phyloP scores from a whole-genome alignment of 1,284 basidiomycete genomes.

The Papiliotrema fonsecae region DNA sequence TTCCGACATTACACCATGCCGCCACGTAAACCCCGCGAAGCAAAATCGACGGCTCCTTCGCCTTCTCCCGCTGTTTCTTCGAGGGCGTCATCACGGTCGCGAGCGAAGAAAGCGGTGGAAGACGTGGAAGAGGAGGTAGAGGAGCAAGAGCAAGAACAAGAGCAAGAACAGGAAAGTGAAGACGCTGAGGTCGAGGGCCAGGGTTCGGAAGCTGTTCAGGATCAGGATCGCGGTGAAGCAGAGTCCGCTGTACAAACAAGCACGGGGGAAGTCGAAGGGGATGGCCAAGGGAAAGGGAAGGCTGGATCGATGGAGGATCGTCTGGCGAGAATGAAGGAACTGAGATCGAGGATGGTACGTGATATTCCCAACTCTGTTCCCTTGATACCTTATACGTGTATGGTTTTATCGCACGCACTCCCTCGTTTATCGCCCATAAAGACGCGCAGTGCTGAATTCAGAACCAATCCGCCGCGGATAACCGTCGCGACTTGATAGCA shows the following conservation, averaged over 20 bases:
- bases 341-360: constrained; percentile 72
- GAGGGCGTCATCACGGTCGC: constrained; percentile 5
- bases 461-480: constrained; percentile 71
- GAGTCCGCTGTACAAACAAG: constrained; percentile 10
- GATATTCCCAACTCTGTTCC: neutral
- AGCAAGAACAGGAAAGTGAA: constrained; percentile 5
- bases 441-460: constrained; percentile 43
- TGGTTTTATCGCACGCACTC: too few relatives aligned
- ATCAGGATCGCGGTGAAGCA: constrained; percentile 11
- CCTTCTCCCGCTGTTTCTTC: constrained; percentile 21
- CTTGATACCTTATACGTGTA: neutral
- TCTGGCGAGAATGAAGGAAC: constrained; percentile 67
- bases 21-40: constrained; percentile 22
- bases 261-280: constrained; percentile 9
- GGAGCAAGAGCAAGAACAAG: constrained; percentile 8
- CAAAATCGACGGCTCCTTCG: constrained; percentile 33
- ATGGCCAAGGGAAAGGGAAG: constrained; percentile 14
- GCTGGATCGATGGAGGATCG: constrained; percentile 58
- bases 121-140: constrained; percentile 9
- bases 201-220: constrained; percentile 14
- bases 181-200: constrained; percentile 11
- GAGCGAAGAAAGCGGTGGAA: constrained; percentile 6
- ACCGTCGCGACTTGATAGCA: constrained; percentile 74
- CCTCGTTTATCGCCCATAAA: too few relatives aligned
- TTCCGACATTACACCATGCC: constrained; percentile 11